Evolutionary conservation across 768 basidiomycete species (phyloP).

Genomic region (Suillus cothurnatus): DNA sequence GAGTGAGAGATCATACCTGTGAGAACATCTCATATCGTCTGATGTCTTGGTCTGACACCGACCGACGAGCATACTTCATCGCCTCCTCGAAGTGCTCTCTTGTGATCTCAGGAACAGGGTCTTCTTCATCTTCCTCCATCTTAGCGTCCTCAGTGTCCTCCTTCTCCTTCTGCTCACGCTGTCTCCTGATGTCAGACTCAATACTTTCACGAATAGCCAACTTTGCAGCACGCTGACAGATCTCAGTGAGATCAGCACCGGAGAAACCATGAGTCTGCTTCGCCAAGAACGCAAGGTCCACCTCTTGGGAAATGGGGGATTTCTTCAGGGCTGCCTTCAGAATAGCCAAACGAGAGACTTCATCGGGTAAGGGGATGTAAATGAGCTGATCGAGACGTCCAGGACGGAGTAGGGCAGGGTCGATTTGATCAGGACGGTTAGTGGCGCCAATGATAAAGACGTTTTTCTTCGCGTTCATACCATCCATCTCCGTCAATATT

Average conservation of each 20-base stretch:
- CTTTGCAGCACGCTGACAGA: conserved; percentile 97
- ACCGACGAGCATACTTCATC: conserved; percentile 96
- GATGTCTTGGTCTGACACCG: conserved; percentile 95
- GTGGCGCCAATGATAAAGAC: conserved; percentile 98
- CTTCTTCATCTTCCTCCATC: conserved; percentile 74
- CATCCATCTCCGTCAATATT: conserved; percentile 97
- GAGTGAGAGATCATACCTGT: conserved; percentile 53
- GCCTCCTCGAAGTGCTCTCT: conserved; percentile 97
- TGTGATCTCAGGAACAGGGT: conserved; percentile 89
- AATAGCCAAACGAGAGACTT: conserved; percentile 87
- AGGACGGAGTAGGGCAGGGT: conserved; percentile 89
- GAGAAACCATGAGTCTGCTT: conserved; percentile 97
- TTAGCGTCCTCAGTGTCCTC: conserved; percentile 76
- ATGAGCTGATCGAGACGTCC: conserved; percentile 99
- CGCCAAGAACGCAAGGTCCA: conserved; percentile 84
- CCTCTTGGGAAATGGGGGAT: conserved; percentile 80
- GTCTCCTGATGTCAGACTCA: conserved; percentile 81
- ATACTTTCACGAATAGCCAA: conserved; percentile 95
- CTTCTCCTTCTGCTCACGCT: conserved; percentile 78
- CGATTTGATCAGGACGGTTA: conserved; percentile 96
- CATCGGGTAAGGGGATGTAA: conserved; percentile 98
- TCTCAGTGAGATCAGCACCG: conserved; percentile 99
- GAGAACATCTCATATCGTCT: conserved; percentile 98
- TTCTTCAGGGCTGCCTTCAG: conserved; percentile 91
- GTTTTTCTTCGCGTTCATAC: conserved; percentile 98